Evolutionary conservation across 2,329 filamentous ascomycete species (phyloP).

Genomic region (Hymenoscyphus fraxineus): DNA sequence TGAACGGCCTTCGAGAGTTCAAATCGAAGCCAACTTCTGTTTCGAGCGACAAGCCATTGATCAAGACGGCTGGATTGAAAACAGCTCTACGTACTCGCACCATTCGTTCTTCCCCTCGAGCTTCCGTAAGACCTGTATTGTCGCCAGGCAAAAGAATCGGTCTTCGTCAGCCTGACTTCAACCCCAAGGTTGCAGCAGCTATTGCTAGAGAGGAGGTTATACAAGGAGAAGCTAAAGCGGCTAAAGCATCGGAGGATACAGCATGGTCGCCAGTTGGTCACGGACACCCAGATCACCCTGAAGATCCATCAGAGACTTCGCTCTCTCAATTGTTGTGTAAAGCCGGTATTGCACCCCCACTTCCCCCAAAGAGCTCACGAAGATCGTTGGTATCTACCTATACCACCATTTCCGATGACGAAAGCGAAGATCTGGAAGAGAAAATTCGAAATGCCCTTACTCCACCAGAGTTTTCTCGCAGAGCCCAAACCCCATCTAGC

Average conservation of each 20-base stretch:
- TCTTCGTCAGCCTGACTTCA: not conserved
- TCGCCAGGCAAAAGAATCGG: not conserved
- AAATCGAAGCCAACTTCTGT: conserved; percentile 6
- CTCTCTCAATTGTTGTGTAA: not conserved
- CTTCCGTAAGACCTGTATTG: not conserved
- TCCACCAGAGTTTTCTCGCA: not conserved
- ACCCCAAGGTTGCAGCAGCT: not conserved
- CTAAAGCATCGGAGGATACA: not conserved
- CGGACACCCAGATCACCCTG: not conserved
- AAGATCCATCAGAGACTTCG: not conserved
- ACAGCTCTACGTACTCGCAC: not conserved
- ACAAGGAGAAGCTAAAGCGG: not conserved
- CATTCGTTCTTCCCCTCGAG: not conserved
- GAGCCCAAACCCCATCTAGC: conserved; percentile 7
- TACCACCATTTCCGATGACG: conserved; percentile 13
- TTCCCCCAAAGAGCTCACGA: conserved; percentile 7
- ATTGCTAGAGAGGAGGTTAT: not conserved
- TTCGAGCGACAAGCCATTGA: conserved; percentile 3
- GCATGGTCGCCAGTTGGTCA: not conserved
- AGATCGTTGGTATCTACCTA: conserved; percentile 1
- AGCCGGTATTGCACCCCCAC: conserved; percentile 1
- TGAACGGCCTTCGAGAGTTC: conserved; percentile 4
- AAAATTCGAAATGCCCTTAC: conserved; percentile 17
- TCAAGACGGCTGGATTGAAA: not conserved
- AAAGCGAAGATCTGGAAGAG: conserved; percentile 16